Evolutionary conservation across 2,329 filamentous ascomycete species (phyloP), one percentile per base, ranked within the genome.

Genomic region (Arthrobotrys musiformis): DNA sequence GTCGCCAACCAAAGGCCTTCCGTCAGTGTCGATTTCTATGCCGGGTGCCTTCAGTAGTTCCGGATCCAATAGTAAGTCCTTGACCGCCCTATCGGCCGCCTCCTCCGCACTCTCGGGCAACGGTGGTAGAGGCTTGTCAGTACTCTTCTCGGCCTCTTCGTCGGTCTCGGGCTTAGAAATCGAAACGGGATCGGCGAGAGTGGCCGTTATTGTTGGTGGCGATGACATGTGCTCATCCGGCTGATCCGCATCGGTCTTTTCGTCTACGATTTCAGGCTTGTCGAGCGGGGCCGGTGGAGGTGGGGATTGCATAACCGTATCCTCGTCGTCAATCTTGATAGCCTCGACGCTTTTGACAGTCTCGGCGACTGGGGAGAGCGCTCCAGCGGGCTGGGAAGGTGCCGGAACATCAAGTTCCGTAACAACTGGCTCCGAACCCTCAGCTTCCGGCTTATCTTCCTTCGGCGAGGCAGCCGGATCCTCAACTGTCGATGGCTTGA

Each of bases 1-100:
- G 83, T 99, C 95, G 62, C 95, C 95, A 9, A 99, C 95, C 22
- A 99, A 93, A 1, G 93, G 92, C 33, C 88, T 87, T 5, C 89
- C 89, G 79, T 90, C 87, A 28, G 86, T 82, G 79, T 90, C 89
- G 15, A 86, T 85, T 79, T 90, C 89, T 70, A 89, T 87, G 24
- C 74, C 74, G 19, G 70, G 68, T 2, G 37, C 62, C 26, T 68
- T 68, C 4, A 78, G 54, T 8, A 78, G 46, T 19, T 72, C 67
- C 3, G 35, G 62, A 44, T 78, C 74, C 19, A 78, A 52, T 22
- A 50, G 48, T 30, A 78, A 37, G 11, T 77, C 79, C 48, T 79
- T 73, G 22, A 79, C 68, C 62, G 79, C 76, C 66, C 63, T 70
- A 48, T 78, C 79, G 7, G 56, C 37, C 28, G 42, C 37, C 37